Percentiles rank a stretch among this genome's conserved stretches.
These are phyloP conservation scores for Suillus discolor DNA, from an alignment of 768 basidiomycete genomes.

Conservation along the genomic window DNA sequence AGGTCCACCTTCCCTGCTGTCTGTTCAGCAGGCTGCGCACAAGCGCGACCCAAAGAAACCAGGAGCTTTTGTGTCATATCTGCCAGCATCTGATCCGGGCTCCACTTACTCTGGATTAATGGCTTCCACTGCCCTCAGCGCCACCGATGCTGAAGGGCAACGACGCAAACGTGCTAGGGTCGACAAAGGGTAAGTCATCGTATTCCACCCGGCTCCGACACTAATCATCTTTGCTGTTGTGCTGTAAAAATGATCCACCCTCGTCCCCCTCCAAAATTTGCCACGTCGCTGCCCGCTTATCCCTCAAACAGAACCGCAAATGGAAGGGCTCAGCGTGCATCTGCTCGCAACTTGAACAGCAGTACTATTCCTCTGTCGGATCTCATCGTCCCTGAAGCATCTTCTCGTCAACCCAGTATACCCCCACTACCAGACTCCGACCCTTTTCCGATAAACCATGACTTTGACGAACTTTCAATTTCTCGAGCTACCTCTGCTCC, in stretches of 20 bases:
- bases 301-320: slow-evolving; percentile 47
- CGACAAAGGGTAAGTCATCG: slow-evolving; percentile 67
- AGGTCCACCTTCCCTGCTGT: slow-evolving; percentile 77
- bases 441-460: slow-evolving; percentile 50
- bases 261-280: slow-evolving; percentile 22
- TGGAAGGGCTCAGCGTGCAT: slow-evolving; percentile 74
- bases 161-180: slow-evolving; percentile 73
- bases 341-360: slow-evolving; percentile 64
- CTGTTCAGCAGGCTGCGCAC: slow-evolving; percentile 68
- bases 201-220: slow-evolving; percentile 18
- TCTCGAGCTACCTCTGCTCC: slow-evolving; percentile 65
- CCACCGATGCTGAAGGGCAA: slow-evolving; percentile 59
- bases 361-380: slow-evolving; percentile 33
- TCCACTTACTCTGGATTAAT: slow-evolving; percentile 83
- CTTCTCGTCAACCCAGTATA: slow-evolving; percentile 38
- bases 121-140: slow-evolving; percentile 58
- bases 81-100: slow-evolving; percentile 84
- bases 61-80: slow-evolving; percentile 68
- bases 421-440: slow-evolving; percentile 55
- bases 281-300: slow-evolving; percentile 18
- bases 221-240: slow-evolving; percentile 15
- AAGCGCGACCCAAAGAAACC: slow-evolving; percentile 85
- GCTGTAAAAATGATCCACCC: slow-evolving; percentile 27
- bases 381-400: slow-evolving; percentile 42
- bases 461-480: slow-evolving; percentile 57